Evolutionary conservation across 805 yeast species (phyloP), one percentile per base, ranked within the genome.

Genomic region (Pichia cabralensis): DNA sequence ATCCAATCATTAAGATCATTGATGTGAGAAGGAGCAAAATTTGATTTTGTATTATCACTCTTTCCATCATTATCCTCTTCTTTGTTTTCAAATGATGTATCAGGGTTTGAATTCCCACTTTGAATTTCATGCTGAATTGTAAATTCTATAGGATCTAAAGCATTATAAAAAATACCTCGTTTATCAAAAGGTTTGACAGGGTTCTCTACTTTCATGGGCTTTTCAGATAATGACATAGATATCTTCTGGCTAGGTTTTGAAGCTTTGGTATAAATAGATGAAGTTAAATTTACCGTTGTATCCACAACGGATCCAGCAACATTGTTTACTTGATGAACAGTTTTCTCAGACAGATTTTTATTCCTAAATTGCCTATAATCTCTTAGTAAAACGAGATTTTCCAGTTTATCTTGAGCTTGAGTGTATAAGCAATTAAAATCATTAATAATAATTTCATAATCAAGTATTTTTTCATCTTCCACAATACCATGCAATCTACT

Each of bases 401-500:
- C 68, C 6, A 68, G 43, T 28, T 59, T 64, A 16, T 56, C 42
- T 33, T 65, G 54, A 0, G 61, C 58, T 6, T 61, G 54, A 1
- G 41, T 15, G 6, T 69, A 58, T 21, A 54, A 44, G 6, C 51
- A 44, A 2, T 46, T 62, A 69, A 73, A 71, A 16, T 54, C 49
- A 4, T 56, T 51, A 1, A 57, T 42, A 10, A 71, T 61, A 1
- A 35, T 38, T n/a, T 56, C 57, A 42, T 62, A 64, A 2, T 47
- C 34, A 7, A 41, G 21, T 5, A 31, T 9, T 9, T 23, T 20
- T 3, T 40, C 33, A 18, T 36, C 34, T 4, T 32, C 17, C n/a
- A 34, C 22, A 20, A 58, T 43, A 1, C 70, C 70, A 24, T 61
- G 61, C 18, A 47, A 35, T 21, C 43, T 43, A 13, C 52, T 42